Conservation (phyloP, 306 rosid genomes). For the Pyrus communis region DNA sequence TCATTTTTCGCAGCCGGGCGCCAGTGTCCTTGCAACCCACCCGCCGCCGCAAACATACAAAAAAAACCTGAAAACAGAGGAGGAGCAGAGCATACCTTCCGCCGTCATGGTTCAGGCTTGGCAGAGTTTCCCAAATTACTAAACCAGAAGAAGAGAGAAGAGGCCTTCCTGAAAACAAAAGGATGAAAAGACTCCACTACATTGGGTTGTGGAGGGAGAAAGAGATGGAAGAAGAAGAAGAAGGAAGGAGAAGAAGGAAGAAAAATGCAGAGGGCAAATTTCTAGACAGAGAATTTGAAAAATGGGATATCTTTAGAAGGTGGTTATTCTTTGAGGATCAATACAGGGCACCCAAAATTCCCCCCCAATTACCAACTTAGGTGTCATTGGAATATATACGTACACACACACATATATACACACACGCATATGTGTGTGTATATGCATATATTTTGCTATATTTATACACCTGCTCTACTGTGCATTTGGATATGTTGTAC, state of each 20-base stretch:
- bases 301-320: slow-evolving; percentile 42
- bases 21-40: background rate
- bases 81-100: slow-evolving; percentile 28
- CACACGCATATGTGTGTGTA: too few species aligned
- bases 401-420: too few species aligned
- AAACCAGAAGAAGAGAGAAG: slow-evolving; percentile 7
- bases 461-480: slow-evolving; percentile 38
- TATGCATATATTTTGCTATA: slow-evolving; percentile 22
- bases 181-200: slow-evolving; percentile 11
- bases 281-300: slow-evolving; percentile 9
- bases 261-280: background rate
- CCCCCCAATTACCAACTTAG: slow-evolving; percentile 20
- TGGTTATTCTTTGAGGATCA: slow-evolving; percentile 44
- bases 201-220: slow-evolving; percentile 5
- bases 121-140: background rate
- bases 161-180: background rate
- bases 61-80: background rate
- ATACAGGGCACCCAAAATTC: slow-evolving; percentile 14
- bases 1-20: background rate
- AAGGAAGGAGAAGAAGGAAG: background rate
- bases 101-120: slow-evolving; percentile 16
- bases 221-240: background rate
- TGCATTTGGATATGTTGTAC: background rate
- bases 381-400: slow-evolving; percentile 28
- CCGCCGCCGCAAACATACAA: background rate